These are phyloP conservation scores for Lecanosticta acicola DNA, from an alignment of 2,329 filamentous ascomycete species.

Conservation along the genomic window DNA sequence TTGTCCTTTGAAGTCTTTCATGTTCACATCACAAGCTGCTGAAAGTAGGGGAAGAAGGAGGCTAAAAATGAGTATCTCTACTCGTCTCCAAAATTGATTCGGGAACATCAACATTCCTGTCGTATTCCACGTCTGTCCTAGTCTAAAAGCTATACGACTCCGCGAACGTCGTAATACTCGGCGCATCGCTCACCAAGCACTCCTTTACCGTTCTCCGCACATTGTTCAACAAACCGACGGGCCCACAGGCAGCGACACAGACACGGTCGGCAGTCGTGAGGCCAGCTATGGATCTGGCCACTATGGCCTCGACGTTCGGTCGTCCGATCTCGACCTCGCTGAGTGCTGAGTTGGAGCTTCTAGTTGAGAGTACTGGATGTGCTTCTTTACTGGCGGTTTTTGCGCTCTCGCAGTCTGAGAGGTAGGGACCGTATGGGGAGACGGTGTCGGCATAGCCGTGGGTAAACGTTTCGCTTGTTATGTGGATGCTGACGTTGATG, in stretches of 20 bases:
- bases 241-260: constrained; percentile 16
- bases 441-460: background rate
- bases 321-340: constrained; percentile 3
- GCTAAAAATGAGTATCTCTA: too few relatives aligned
- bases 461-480: constrained; percentile 34
- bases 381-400: background rate
- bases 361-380: too few relatives aligned
- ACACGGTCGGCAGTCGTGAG: constrained; percentile 9
- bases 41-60: too few relatives aligned
- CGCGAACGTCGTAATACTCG: too few relatives aligned
- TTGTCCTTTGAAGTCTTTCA: too few relatives aligned
- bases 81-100: too few relatives aligned
- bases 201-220: constrained; percentile 11
- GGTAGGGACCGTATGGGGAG: background rate
- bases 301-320: constrained; percentile 7
- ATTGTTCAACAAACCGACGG: constrained; percentile 8
- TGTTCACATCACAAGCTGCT: too few relatives aligned
- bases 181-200: constrained; percentile 8
- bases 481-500: constrained; percentile 49
- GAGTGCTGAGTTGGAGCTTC: too few relatives aligned
- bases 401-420: background rate
- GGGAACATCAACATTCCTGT: too few relatives aligned
- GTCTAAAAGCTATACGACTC: too few relatives aligned
- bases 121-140: too few relatives aligned
- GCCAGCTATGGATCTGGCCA: constrained; percentile 8